These are phyloP conservation scores for Sideroxylon spinosum DNA, from an alignment of 179 eudicot genomes.

Conservation along the genomic window DNA sequence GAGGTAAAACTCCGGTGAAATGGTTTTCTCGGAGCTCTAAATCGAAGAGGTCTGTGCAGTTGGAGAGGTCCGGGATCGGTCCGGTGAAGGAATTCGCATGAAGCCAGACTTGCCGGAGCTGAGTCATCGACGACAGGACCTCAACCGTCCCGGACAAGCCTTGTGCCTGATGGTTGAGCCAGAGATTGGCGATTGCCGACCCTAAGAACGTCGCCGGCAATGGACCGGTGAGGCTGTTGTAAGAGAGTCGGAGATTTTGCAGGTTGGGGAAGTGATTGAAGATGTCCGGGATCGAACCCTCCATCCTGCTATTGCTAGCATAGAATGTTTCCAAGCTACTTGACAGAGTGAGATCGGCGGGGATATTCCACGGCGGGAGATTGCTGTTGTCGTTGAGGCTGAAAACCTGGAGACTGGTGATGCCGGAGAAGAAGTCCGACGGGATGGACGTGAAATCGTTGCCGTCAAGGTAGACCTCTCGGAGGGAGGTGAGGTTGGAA, in stretches of 20 bases:
- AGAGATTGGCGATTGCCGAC: conserved; percentile 34
- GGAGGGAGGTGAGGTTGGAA: conserved; percentile 34
- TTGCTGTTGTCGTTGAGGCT: conserved; percentile 14
- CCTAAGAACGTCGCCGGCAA: conserved; percentile 35
- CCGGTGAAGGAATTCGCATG: conserved; percentile 55
- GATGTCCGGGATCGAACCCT: conserved; percentile 50
- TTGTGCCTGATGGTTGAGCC: conserved; percentile 45
- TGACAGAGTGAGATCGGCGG: conserved; percentile 34
- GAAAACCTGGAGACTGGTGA: conserved; percentile 29
- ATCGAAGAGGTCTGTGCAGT: conserved; percentile 45
- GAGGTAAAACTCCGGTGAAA: conserved; percentile 57
- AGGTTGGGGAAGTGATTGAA: conserved; percentile 34
- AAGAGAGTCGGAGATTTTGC: conserved; percentile 38
- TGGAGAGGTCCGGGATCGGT: conserved; percentile 52
- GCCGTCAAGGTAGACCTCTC: conserved; percentile 27
- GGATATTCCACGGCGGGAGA: conserved; percentile 41
- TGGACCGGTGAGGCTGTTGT: conserved; percentile 42
- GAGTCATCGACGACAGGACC: conserved; percentile 38
- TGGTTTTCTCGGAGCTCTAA: conserved; percentile 70
- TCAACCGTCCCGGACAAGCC: conserved; percentile 42
- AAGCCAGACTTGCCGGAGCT: conserved; percentile 55
- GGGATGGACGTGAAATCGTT: conserved; percentile 45
- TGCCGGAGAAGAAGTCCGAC: conserved; percentile 36
- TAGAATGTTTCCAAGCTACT: conserved; percentile 23
- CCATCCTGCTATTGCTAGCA: conserved; percentile 29